A percentile compares a stretch with the other conserved stretches of the same genome.
Conservation (phyloP, 2,329 filamentous ascomycete species). For the Alternaria panax region DNA sequence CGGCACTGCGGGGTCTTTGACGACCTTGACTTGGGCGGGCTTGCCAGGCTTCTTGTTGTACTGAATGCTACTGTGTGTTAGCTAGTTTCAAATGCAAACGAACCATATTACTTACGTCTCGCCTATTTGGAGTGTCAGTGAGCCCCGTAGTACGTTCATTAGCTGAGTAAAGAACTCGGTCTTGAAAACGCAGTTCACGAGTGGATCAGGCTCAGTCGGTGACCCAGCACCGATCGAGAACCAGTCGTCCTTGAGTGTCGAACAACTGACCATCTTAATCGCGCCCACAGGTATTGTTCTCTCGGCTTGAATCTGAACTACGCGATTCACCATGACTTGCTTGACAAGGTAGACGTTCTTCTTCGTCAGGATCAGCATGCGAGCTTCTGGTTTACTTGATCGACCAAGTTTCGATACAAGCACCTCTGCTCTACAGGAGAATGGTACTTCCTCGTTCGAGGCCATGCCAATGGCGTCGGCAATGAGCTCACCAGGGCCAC, state of each 20-base stretch:
- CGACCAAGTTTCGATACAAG: slow-evolving; percentile 94
- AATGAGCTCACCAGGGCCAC: slow-evolving; percentile 81
- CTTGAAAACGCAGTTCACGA: slow-evolving; percentile 93
- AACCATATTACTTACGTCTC: slow-evolving; percentile 61
- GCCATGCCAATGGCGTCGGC: slow-evolving; percentile 75
- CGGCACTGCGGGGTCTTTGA: slow-evolving; percentile 81
- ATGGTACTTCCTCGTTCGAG: slow-evolving; percentile 77
- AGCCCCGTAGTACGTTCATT: slow-evolving; percentile 77
- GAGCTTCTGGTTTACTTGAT: slow-evolving; percentile 90
- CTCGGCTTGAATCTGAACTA: slow-evolving; percentile 82
- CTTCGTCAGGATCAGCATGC: slow-evolving; percentile 83
- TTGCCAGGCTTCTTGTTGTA: slow-evolving; percentile 99
- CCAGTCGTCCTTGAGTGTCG: slow-evolving; percentile 91
- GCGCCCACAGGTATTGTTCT: slow-evolving; percentile 81
- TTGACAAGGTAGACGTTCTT: slow-evolving; percentile 89
- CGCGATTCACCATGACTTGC: slow-evolving; percentile 81
- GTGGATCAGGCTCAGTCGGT: slow-evolving; percentile 88
- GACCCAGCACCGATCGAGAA: slow-evolving; percentile 92
- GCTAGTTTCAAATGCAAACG: slow-evolving; percentile 6
- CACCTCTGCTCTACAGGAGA: slow-evolving; percentile 90
- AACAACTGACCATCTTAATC: slow-evolving; percentile 86
- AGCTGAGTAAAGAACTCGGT: slow-evolving; percentile 97
- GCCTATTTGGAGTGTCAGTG: slow-evolving; percentile 82
- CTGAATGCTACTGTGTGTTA: slow-evolving; percentile 67
- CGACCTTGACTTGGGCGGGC: slow-evolving; percentile 82